Conservation (phyloP, 2,329 filamentous ascomycete genomes). For the Alternaria sp. region DNA sequence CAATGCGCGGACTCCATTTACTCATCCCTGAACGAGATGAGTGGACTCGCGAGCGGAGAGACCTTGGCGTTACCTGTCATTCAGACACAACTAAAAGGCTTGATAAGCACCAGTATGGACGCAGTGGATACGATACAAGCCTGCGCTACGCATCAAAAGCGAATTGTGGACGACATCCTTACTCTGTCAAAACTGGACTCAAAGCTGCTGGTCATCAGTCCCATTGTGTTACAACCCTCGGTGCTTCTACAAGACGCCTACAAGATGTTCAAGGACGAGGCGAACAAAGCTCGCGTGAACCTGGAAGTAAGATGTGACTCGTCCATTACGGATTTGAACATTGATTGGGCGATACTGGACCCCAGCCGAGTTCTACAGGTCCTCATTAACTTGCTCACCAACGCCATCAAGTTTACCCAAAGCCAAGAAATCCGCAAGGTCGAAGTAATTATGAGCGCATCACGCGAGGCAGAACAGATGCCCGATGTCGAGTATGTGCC, state of each 20-base stretch:
- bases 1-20: constrained; percentile 33
- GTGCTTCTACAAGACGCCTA: constrained; percentile 24
- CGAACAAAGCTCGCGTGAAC: constrained; percentile 17
- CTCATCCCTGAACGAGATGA: constrained; percentile 9
- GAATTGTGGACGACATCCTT: constrained; percentile 36
- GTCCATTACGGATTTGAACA: constrained; percentile 12
- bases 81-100: constrained; percentile 4
- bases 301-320: constrained; percentile 15
- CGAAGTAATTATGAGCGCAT: constrained; percentile 10
- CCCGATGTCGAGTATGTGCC: constrained; percentile 11
- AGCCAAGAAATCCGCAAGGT: constrained; percentile 5
- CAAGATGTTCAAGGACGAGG: constrained; percentile 32
- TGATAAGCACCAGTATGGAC: constrained; percentile 17
- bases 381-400: constrained; percentile 40
- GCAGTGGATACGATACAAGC: constrained; percentile 33
- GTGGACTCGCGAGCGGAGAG: neutral
- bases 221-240: constrained; percentile 21
- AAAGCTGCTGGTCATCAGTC: constrained; percentile 29
- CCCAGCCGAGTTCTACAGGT: constrained; percentile 28
- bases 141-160: constrained; percentile 39
- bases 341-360: constrained; percentile 22
- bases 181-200: constrained; percentile 29
- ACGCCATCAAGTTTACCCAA: constrained; percentile 43
- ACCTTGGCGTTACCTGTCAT: neutral
- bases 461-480: constrained; percentile 1